A percentile compares a stretch with the other conserved stretches of the same genome.
Conservation (phyloP, 139 green algal species). For the Picocystis salinarum region DNA sequence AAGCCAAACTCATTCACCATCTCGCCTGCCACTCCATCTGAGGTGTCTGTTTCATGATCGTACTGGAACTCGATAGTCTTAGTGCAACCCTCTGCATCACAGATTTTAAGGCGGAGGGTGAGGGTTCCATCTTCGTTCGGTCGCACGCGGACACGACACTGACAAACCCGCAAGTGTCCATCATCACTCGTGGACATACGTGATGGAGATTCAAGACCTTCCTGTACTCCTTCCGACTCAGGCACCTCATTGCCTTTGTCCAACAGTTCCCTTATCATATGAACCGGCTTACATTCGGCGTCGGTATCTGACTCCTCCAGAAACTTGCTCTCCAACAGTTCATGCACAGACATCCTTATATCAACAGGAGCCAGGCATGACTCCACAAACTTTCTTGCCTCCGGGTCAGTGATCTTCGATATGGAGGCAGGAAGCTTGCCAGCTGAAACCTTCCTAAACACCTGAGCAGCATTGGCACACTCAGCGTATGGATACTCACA, state of each 20-base stretch:
- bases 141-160: no score
- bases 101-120: conserved; percentile 3
- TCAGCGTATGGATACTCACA: conserved; percentile 95
- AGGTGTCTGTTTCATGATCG: conserved; percentile 59
- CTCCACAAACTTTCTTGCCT: neutral
- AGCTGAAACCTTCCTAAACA: conserved; percentile 94
- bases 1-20: conserved; percentile 86
- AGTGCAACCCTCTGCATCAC: conserved; percentile 20
- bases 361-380: neutral
- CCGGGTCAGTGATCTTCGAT: neutral
- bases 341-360: neutral
- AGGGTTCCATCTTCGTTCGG: conserved; percentile 1
- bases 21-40: conserved; percentile 64
- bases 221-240: neutral
- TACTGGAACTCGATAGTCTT: conserved; percentile 91
- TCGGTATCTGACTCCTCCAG: no score
- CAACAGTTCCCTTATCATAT: neutral
- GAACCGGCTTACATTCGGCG: conserved; percentile 1
- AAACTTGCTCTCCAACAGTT: neutral
- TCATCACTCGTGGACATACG: conserved; percentile 3
- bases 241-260: neutral
- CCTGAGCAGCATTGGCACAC: conserved; percentile 94
- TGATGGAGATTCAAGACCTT: conserved; percentile 3
- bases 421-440: conserved; percentile 20
- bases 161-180: conserved; percentile 7